Percentiles rank a stretch among this genome's conserved stretches.
Conservation (phyloP, 2,329 filamentous ascomycete species). For the Trichophyton rubrum region DNA sequence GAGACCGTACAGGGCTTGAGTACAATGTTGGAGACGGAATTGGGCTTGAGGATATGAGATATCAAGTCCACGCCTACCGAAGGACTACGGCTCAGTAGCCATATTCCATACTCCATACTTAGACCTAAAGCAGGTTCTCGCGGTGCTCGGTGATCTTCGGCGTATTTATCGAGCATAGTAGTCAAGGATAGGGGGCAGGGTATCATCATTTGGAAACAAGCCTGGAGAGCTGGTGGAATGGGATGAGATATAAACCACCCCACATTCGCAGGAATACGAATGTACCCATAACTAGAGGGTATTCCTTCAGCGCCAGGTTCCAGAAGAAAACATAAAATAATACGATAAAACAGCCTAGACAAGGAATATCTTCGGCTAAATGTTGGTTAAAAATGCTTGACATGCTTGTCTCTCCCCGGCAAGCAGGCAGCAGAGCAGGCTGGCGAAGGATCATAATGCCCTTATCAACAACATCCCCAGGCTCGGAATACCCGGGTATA, state of each 20-base stretch:
- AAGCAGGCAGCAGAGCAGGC: background rate
- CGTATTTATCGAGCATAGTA: too few relatives aligned
- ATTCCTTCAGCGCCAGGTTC: too few relatives aligned
- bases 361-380: too few relatives aligned
- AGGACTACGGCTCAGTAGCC: background rate
- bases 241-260: too few relatives aligned
- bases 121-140: background rate
- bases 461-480: background rate
- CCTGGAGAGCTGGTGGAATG: too few relatives aligned
- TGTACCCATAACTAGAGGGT: too few relatives aligned
- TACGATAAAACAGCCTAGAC: too few relatives aligned
- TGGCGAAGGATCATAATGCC: background rate
- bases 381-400: background rate
- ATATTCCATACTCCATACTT: background rate
- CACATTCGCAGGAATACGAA: too few relatives aligned
- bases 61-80: constrained; percentile 75
- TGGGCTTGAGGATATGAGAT: constrained; percentile 84
- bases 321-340: too few relatives aligned
- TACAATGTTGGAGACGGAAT: constrained; percentile 87
- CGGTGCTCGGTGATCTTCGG: too few relatives aligned
- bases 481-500: background rate
- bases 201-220: too few relatives aligned
- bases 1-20: constrained; percentile 47
- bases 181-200: too few relatives aligned
- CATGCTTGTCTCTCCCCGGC: background rate